A percentile compares a stretch with the other conserved stretches of the same genome.
Conservation (phyloP, 2,329 filamentous ascomycete species). For the Xylariomycetidae sp. region DNA sequence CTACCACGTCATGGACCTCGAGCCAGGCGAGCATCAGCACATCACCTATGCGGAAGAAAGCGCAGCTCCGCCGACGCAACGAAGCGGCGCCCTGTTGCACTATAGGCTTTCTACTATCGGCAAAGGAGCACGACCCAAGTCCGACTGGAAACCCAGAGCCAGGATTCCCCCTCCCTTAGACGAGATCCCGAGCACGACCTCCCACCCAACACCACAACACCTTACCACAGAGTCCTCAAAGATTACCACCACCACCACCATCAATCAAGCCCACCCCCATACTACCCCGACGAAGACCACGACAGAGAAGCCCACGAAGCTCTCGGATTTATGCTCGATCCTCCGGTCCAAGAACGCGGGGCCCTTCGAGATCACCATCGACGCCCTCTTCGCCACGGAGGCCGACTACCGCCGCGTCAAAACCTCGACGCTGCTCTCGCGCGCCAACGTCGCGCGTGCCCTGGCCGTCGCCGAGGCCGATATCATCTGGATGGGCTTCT, state of each 20-base stretch:
- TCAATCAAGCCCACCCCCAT: too few relatives aligned
- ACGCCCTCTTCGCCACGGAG: constrained; percentile 40
- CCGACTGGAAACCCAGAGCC: background rate
- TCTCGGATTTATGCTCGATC: constrained; percentile 33
- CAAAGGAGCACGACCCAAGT: constrained; percentile 5
- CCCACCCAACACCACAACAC: too few relatives aligned
- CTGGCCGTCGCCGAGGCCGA: constrained; percentile 23
- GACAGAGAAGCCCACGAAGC: constrained; percentile 5
- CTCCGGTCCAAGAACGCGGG: constrained; percentile 48
- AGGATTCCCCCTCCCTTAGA: background rate
- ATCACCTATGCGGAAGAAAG: too few relatives aligned
- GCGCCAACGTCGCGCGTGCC: constrained; percentile 27
- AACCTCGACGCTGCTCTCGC: constrained; percentile 29
- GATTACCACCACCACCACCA: too few relatives aligned
- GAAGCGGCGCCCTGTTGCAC: too few relatives aligned
- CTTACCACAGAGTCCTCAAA: too few relatives aligned
- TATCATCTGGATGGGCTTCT: constrained; percentile 36
- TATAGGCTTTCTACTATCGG: constrained; percentile 4
- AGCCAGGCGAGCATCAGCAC: constrained; percentile 22
- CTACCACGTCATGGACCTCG: constrained; percentile 45
- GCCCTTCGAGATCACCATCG: constrained; percentile 47
- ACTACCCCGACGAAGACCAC: too few relatives aligned
- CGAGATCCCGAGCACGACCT: background rate
- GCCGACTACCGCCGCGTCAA: constrained; percentile 32
- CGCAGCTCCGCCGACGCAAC: background rate